These are phyloP conservation scores for Lindgomyces ingoldianus DNA, from an alignment of 495 filamentous ascomycete species.

Conservation along the genomic window DNA sequence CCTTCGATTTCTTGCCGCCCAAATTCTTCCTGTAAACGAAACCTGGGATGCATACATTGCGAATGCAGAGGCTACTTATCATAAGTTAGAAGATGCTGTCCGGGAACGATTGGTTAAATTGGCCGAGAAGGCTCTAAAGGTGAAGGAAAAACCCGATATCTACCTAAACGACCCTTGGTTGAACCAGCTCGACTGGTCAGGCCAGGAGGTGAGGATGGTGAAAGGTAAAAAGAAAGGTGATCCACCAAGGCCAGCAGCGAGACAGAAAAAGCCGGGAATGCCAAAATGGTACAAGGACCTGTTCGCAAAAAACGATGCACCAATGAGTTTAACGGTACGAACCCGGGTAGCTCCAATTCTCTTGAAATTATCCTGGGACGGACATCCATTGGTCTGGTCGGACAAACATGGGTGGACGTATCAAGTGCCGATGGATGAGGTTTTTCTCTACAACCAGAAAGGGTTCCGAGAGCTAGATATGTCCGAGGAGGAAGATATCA, in stretches of 20 bases:
- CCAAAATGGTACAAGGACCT: slow-evolving; percentile 95
- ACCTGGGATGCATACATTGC: slow-evolving; percentile 82
- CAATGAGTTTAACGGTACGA: slow-evolving; percentile 79
- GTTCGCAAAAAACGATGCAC: slow-evolving; percentile 62
- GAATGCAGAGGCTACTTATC: slow-evolving; percentile 82
- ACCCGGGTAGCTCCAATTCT: slow-evolving; percentile 86
- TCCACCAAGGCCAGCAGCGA: slow-evolving; percentile 70
- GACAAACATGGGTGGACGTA: slow-evolving; percentile 93
- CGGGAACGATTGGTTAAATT: slow-evolving; percentile 69
- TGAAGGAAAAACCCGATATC: slow-evolving; percentile 65
- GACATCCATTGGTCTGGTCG: slow-evolving; percentile 87
- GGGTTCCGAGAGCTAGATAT: slow-evolving; percentile 74
- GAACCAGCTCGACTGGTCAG: slow-evolving; percentile 90
- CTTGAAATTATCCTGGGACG: slow-evolving; percentile 84
- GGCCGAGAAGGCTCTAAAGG: slow-evolving; percentile 70
- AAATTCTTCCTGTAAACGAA: slow-evolving; percentile 85
- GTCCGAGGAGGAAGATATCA: slow-evolving; percentile 65
- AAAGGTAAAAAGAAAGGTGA: slow-evolving; percentile 87
- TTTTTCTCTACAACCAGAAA: slow-evolving; percentile 64
- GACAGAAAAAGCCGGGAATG: slow-evolving; percentile 93
- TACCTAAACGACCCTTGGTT: slow-evolving; percentile 86
- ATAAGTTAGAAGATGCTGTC: slow-evolving; percentile 71
- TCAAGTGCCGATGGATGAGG: slow-evolving; percentile 65
- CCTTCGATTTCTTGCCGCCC: slow-evolving; percentile 84
- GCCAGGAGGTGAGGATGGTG: slow-evolving; percentile 84